Conservation (phyloP, 139 green algal species). For the Pleodorina starrii region DNA sequence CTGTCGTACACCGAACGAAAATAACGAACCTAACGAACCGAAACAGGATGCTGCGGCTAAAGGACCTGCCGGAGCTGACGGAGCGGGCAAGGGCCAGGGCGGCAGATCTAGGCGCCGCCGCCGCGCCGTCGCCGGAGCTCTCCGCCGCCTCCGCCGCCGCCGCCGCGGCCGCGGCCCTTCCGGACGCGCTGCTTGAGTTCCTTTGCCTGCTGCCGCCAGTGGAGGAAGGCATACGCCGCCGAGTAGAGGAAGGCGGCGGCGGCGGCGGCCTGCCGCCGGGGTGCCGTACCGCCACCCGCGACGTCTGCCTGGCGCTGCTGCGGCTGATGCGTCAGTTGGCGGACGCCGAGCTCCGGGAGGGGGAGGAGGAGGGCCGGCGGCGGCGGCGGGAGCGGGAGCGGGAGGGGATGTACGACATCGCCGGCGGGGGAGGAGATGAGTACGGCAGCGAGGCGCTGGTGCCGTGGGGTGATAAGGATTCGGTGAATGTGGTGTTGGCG, state of each 20-base stretch:
- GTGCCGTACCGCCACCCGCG: slow-evolving; percentile 1
- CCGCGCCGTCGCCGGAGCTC: neutral
- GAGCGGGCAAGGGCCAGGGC: neutral
- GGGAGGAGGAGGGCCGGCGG: neutral
- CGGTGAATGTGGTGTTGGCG: slow-evolving; percentile 11
- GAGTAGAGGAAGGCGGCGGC: neutral
- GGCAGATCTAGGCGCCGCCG: neutral
- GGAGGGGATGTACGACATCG: neutral
- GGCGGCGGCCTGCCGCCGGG: neutral
- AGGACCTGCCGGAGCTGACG: slow-evolving; percentile 9
- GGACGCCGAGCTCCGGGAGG: slow-evolving; percentile 7
- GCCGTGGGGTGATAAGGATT: slow-evolving; percentile 15
- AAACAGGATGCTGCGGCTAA: neutral
- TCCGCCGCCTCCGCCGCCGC: too few species aligned
- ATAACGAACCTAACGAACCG: too few species aligned
- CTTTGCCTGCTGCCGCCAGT: slow-evolving; percentile 22
- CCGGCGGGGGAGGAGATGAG: neutral
- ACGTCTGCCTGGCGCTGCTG: slow-evolving; percentile 34
- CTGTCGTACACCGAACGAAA: too few species aligned
- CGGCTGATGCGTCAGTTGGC: slow-evolving; percentile 13
- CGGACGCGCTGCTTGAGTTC: slow-evolving; percentile 15
- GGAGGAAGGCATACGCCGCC: neutral
- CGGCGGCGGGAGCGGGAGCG: neutral
- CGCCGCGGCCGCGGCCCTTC: neutral
- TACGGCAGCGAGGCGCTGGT: slow-evolving; percentile 31